phyloP scores from a whole-genome alignment of 2,329 filamentous ascomycete species.

The Colletotrichum euphorbiae region DNA sequence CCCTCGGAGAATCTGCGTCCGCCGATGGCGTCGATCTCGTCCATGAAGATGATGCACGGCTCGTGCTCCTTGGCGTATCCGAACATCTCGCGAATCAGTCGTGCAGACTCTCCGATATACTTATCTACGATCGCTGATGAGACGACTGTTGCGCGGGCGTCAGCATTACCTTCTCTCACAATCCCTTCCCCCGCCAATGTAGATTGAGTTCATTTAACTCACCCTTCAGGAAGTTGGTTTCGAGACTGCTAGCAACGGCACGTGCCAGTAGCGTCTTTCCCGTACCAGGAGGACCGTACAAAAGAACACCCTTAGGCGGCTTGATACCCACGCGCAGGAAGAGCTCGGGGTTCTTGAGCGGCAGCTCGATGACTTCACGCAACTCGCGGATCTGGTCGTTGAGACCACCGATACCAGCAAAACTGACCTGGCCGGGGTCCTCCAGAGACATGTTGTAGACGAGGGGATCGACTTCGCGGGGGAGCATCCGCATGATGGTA shows the following conservation, averaged over 20 bases:
- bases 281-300: constrained; percentile 96
- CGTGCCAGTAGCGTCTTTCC: constrained; percentile 95
- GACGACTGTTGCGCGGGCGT: constrained; percentile 72
- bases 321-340: constrained; percentile 98
- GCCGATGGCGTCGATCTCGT: constrained; percentile 99
- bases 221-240: constrained; percentile 99
- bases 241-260: constrained; percentile 94
- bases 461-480: constrained; percentile 95
- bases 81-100: constrained; percentile 99
- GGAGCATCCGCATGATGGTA: constrained; percentile 99
- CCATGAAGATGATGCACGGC: constrained; percentile 99
- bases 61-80: constrained; percentile 99
- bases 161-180: constrained; percentile 29
- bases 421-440: constrained; percentile 97
- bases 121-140: constrained; percentile 99
- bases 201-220: constrained; percentile 43
- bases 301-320: constrained; percentile 94
- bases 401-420: constrained; percentile 95
- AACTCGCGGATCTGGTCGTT: constrained; percentile 99
- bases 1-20: constrained; percentile 97
- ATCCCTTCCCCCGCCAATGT: background rate
- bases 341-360: constrained; percentile 97
- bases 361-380: constrained; percentile 96
- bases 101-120: constrained; percentile 98
- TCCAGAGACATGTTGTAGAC: constrained; percentile 99